A percentile compares a stretch with the other conserved stretches of the same genome.
These are phyloP conservation scores for Trichoderma gracile DNA, from an alignment of 2,329 filamentous ascomycete genomes.

Conservation along the genomic window DNA sequence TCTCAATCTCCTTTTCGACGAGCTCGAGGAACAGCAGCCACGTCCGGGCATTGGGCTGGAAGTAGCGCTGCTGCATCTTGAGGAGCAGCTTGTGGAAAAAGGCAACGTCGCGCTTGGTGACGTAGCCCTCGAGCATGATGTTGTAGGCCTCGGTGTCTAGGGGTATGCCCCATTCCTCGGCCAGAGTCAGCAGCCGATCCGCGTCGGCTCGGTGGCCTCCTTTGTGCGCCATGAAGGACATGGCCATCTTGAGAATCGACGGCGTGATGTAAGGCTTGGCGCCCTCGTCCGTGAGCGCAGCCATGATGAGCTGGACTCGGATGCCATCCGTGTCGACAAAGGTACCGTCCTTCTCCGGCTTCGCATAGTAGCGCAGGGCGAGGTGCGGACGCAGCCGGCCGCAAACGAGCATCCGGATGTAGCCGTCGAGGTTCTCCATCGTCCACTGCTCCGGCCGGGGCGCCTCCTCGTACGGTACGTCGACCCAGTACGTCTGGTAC, in stretches of 20 bases:
- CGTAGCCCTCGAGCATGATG: constrained; percentile 47
- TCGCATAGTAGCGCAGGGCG: constrained; percentile 40
- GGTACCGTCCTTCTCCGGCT: constrained; percentile 33
- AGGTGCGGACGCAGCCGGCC: constrained; percentile 40
- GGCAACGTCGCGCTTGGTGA: constrained; percentile 41
- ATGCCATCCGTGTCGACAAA: constrained; percentile 42
- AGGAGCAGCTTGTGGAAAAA: constrained; percentile 46
- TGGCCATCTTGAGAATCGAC: constrained; percentile 46
- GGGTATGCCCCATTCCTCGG: constrained; percentile 42
- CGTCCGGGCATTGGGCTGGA: constrained; percentile 46
- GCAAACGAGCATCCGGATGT: constrained; percentile 46
- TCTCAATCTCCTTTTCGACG: constrained; percentile 60
- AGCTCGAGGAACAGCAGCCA: constrained; percentile 54
- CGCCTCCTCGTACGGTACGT: constrained; percentile 42
- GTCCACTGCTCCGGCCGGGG: constrained; percentile 46
- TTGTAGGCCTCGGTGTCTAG: constrained; percentile 52
- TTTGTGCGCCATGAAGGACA: constrained; percentile 44
- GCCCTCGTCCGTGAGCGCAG: constrained; percentile 42
- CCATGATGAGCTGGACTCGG: constrained; percentile 42
- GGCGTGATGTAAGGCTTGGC: constrained; percentile 41
- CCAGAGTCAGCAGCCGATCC: constrained; percentile 41
- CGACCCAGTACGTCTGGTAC: constrained; percentile 36
- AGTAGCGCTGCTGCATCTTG: constrained; percentile 45
- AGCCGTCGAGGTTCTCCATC: constrained; percentile 43
- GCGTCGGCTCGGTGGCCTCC: constrained; percentile 41